These are phyloP conservation scores for Apiospora hydei DNA, from an alignment of 2,329 filamentous ascomycete genomes.

Conservation along the genomic window DNA sequence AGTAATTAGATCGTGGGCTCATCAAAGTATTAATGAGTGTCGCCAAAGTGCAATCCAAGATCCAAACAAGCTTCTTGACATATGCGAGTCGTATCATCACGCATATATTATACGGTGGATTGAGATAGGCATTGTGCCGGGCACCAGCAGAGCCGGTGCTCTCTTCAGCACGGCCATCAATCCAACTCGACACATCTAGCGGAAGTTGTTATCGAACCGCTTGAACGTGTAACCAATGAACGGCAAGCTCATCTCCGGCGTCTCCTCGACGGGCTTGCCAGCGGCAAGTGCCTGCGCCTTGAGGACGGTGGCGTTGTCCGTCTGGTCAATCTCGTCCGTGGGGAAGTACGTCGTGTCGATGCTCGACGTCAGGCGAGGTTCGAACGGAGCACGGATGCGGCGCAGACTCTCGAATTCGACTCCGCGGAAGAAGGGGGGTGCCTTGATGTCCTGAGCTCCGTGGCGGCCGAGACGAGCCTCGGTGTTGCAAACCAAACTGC, in stretches of 20 bases:
- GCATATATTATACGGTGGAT: not conserved
- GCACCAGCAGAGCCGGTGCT: not conserved
- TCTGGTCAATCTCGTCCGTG: conserved; percentile 97
- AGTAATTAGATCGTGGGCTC: not conserved
- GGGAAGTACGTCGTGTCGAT: conserved; percentile 99
- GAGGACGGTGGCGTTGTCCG: conserved; percentile 87
- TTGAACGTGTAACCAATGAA: conserved; percentile 99
- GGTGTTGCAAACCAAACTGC: conserved; percentile 89
- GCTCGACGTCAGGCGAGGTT: conserved; percentile 90
- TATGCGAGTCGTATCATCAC: not conserved
- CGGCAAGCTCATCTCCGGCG: conserved; percentile 92
- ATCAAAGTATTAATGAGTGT: not conserved
- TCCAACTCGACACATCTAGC: conserved; percentile 47
- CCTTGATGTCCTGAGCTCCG: conserved; percentile 91
- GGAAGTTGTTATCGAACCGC: conserved; percentile 82
- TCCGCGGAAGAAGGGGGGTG: conserved; percentile 93
- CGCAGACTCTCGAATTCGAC: conserved; percentile 95
- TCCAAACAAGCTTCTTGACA: not conserved
- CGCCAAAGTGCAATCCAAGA: not conserved
- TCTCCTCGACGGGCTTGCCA: conserved; percentile 72
- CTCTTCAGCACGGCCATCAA: not conserved
- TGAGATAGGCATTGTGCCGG: not conserved
- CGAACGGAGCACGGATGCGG: conserved; percentile 92
- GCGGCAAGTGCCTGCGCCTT: conserved; percentile 82
- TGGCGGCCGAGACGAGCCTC: conserved; percentile 89